Evolutionary conservation across 2,329 filamentous ascomycete species (phyloP).

Genomic region (Aspergillus felis): DNA sequence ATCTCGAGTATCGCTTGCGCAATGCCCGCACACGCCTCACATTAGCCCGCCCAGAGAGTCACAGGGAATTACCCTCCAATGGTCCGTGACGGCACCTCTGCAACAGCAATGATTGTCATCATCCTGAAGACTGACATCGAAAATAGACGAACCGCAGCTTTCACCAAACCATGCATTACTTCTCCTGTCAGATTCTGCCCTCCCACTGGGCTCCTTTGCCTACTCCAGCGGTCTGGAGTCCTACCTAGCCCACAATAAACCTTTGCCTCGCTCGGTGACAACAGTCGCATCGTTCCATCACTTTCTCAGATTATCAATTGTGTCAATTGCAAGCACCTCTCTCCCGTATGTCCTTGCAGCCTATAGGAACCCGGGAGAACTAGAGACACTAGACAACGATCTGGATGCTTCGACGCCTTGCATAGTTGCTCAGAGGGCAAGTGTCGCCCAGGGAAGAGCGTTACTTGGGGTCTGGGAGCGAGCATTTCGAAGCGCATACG

Average conservation of each 20-base stretch:
- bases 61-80: constrained; percentile 2
- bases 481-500: constrained; percentile 42
- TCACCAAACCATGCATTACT: constrained; percentile 51
- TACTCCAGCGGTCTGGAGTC: constrained; percentile 63
- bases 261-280: constrained; percentile 28
- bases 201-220: constrained; percentile 62
- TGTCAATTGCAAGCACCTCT: constrained; percentile 55
- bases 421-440: constrained; percentile 59
- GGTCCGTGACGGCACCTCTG: background rate
- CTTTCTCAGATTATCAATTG: constrained; percentile 56
- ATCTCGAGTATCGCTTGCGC: constrained; percentile 47
- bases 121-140: background rate
- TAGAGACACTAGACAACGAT: constrained; percentile 57
- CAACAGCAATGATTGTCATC: background rate
- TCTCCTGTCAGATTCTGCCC: constrained; percentile 60
- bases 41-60: constrained; percentile 4
- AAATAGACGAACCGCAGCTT: constrained; percentile 5
- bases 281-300: constrained; percentile 46
- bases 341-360: constrained; percentile 58
- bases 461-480: constrained; percentile 59
- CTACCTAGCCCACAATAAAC: constrained; percentile 56
- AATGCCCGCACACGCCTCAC: constrained; percentile 44
- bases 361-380: constrained; percentile 46
- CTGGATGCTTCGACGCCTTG: constrained; percentile 61
- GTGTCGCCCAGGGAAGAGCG: constrained; percentile 57